phyloP scores from a whole-genome alignment of 2,329 filamentous ascomycete genomes.

The Hypoxylon sp. region DNA sequence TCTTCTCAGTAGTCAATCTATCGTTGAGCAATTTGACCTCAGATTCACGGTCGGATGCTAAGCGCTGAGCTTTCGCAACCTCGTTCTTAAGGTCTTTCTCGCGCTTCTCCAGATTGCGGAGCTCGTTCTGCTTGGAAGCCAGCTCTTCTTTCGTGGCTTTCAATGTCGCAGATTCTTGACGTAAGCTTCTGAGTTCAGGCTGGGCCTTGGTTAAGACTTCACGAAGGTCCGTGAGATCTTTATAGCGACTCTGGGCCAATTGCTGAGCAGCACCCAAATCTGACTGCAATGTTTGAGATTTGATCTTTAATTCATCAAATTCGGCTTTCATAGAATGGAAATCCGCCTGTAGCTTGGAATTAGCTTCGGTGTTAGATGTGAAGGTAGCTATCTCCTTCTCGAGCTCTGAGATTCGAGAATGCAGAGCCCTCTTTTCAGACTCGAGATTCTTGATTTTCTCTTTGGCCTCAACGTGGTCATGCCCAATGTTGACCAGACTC shows the following conservation, averaged over 20 bases:
- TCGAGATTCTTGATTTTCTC: conserved; percentile 79
- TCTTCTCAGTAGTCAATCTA: conserved; percentile 80
- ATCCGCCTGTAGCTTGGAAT: conserved; percentile 70
- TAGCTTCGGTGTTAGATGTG: conserved; percentile 57
- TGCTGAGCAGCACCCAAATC: conserved; percentile 89
- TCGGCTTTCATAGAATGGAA: conserved; percentile 68
- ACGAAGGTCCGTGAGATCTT: conserved; percentile 84
- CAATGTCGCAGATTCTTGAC: conserved; percentile 80
- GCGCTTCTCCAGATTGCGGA: conserved; percentile 82
- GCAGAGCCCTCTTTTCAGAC: conserved; percentile 75
- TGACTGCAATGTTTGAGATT: conserved; percentile 77
- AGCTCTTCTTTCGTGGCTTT: conserved; percentile 83
- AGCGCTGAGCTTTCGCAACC: conserved; percentile 75
- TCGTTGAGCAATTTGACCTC: conserved; percentile 85
- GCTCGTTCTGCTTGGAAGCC: conserved; percentile 66
- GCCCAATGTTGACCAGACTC: conserved; percentile 81
- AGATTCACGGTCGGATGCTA: conserved; percentile 78
- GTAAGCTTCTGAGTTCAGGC: conserved; percentile 83
- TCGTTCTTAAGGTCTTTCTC: conserved; percentile 87
- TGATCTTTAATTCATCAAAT: conserved; percentile 77
- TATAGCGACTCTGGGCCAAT: conserved; percentile 87
- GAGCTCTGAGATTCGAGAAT: conserved; percentile 73
- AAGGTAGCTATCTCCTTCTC: conserved; percentile 74
- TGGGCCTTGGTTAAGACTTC: conserved; percentile 87
- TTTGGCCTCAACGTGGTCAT: conserved; percentile 87